Evolutionary conservation across 2,329 filamentous ascomycete species (phyloP).

Genomic region (Aspergillus sergii): DNA sequence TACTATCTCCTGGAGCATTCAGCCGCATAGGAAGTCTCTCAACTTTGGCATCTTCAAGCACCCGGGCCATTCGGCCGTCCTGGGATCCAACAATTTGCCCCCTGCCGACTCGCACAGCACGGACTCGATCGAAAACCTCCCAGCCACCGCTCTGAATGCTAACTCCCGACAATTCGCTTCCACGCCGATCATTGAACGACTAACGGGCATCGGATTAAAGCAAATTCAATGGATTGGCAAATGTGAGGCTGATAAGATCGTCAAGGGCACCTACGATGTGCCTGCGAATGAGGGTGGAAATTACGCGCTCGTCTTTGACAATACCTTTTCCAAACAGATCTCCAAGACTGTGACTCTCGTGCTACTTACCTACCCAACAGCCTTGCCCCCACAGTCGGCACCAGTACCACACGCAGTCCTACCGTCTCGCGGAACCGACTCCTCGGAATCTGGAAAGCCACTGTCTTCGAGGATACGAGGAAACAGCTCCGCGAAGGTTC

Average conservation of each 20-base stretch:
- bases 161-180: slow-evolving; percentile 66
- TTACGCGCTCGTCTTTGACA: slow-evolving; percentile 97
- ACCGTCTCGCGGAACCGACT: slow-evolving; percentile 48
- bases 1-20: slow-evolving; percentile 96
- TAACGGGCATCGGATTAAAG: slow-evolving; percentile 64
- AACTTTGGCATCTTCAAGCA: slow-evolving; percentile 99
- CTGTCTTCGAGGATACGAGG: slow-evolving; percentile 34
- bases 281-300: slow-evolving; percentile 75
- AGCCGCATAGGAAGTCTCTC: slow-evolving; percentile 97
- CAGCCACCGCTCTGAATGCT: slow-evolving; percentile 25
- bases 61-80: slow-evolving; percentile 68
- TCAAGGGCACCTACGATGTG: slow-evolving; percentile 86
- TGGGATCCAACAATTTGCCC: slow-evolving; percentile 45
- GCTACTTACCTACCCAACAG: slow-evolving; percentile 88
- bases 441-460: slow-evolving; percentile 54
- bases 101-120: slow-evolving; percentile 46
- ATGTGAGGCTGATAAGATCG: slow-evolving; percentile 94
- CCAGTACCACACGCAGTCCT: slow-evolving; percentile 46
- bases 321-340: slow-evolving; percentile 94
- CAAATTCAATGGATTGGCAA: slow-evolving; percentile 81
- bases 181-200: slow-evolving; percentile 69
- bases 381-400: slow-evolving; percentile 50
- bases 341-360: slow-evolving; percentile 96
- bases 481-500: slow-evolving; percentile 28
- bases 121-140: slow-evolving; percentile 39